phyloP scores from a whole-genome alignment of 176 grass and related monocot species.

The Neostapfia colusana region DNA sequence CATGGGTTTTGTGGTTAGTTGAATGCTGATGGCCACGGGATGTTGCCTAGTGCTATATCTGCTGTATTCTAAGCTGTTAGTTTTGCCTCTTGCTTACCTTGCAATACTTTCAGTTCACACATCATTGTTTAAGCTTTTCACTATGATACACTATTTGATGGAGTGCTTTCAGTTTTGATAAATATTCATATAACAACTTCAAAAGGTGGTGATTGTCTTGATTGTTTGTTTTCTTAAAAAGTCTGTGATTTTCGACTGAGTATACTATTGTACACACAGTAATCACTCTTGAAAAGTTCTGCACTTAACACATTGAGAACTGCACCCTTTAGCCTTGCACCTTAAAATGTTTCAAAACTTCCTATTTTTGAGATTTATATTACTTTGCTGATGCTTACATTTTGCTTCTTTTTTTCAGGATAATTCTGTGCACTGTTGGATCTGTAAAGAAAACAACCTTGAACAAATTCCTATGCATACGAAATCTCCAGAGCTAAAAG shows the following conservation, averaged over 20 bases:
- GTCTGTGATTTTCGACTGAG: not conserved
- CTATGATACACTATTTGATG: not conserved
- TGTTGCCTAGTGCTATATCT: not conserved
- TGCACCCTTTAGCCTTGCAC: not conserved
- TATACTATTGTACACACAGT: not conserved
- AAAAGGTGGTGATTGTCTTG: constrained; percentile 1
- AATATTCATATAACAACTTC: not conserved
- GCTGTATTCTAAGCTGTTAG: not conserved
- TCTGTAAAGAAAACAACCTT: constrained; percentile 51
- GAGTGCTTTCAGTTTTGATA: constrained; percentile 8
- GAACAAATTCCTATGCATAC: constrained; percentile 59
- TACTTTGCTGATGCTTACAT: constrained; percentile 22
- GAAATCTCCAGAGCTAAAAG: constrained; percentile 49
- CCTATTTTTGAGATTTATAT: not conserved
- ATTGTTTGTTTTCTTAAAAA: constrained; percentile 19
- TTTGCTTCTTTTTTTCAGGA: constrained; percentile 53
- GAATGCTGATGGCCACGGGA: not conserved
- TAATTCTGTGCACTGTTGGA: constrained; percentile 78
- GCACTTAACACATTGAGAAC: not conserved
- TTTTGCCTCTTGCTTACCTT: not conserved
- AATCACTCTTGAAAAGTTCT: not conserved
- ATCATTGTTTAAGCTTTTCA: constrained; percentile 8
- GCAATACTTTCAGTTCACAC: not conserved
- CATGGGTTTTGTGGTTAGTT: not conserved
- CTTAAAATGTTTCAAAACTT: not conserved